phyloP scores from a whole-genome alignment of 1,139 yeast species.

The Candida pseudoviswanathii region DNA sequence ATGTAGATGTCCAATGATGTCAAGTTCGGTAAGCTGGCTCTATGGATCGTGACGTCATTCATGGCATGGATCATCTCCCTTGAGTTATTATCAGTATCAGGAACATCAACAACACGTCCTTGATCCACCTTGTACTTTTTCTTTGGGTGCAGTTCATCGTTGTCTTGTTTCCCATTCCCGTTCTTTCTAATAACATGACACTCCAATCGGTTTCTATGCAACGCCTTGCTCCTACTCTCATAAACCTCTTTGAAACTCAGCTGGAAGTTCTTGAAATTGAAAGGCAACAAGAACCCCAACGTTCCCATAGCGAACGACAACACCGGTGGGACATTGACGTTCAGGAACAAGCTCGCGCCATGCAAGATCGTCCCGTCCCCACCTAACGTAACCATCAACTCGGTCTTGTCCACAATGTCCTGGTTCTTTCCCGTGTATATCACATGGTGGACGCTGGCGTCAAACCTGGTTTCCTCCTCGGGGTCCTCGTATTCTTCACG shows the following conservation, averaged over 20 bases:
- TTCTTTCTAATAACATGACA: slow-evolving; percentile 62
- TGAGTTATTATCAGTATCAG: slow-evolving; percentile 15
- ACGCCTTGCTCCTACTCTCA: slow-evolving; percentile 65
- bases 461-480: slow-evolving; percentile 10
- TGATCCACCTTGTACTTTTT: slow-evolving; percentile 1
- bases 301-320: slow-evolving; percentile 90
- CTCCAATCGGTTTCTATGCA: slow-evolving; percentile 75
- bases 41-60: slow-evolving; percentile 86
- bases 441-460: slow-evolving; percentile 11
- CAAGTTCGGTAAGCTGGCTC: slow-evolving; percentile 88
- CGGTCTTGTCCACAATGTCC: slow-evolving; percentile 61
- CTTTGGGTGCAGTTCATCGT: not conserved
- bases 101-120: not conserved
- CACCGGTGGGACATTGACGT: slow-evolving; percentile 80
- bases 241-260: slow-evolving; percentile 69
- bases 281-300: slow-evolving; percentile 85
- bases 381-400: slow-evolving; percentile 81
- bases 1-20: slow-evolving; percentile 79
- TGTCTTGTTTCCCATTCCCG: slow-evolving; percentile 9
- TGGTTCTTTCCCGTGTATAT: slow-evolving; percentile 58
- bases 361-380: slow-evolving; percentile 94
- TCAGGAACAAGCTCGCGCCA: slow-evolving; percentile 67
- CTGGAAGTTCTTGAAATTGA: slow-evolving; percentile 64
- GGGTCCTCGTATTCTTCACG: slow-evolving; percentile 32
- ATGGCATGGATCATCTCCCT: slow-evolving; percentile 64